These are phyloP conservation scores for Cephaloascus fragrans DNA, from an alignment of 805 yeast species.

Conservation along the genomic window DNA sequence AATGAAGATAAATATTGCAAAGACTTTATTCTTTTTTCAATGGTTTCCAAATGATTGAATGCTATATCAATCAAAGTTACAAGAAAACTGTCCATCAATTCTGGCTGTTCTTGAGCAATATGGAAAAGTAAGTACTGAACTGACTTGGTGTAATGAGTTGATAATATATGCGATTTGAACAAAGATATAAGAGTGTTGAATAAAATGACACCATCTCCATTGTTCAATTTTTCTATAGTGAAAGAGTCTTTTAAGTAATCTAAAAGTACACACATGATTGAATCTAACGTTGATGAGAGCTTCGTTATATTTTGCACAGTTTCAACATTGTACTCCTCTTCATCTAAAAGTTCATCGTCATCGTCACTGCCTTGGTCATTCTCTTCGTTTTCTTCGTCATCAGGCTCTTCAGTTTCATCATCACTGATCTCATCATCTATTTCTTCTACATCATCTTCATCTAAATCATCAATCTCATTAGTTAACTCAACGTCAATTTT, in stretches of 20 bases:
- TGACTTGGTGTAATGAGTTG: constrained; percentile 86
- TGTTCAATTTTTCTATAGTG: constrained; percentile 37
- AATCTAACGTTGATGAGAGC: constrained; percentile 63
- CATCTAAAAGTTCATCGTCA: constrained; percentile 19
- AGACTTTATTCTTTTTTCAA: constrained; percentile 76
- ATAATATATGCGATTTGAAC: constrained; percentile 74
- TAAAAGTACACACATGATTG: constrained; percentile 51
- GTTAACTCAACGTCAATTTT: constrained; percentile 85
- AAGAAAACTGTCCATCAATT: constrained; percentile 75
- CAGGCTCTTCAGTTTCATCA: constrained; percentile 14
- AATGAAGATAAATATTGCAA: constrained; percentile 88
- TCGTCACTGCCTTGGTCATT: constrained; percentile 19
- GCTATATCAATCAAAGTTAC: constrained; percentile 78
- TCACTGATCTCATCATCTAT: constrained; percentile 21
- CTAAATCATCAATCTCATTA: constrained; percentile 70
- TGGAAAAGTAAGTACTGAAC: constrained; percentile 80
- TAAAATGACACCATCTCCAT: constrained; percentile 56
- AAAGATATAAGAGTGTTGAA: constrained; percentile 68
- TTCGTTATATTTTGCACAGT: constrained; percentile 38
- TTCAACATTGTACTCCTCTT: constrained; percentile 36
- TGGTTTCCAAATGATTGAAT: constrained; percentile 55
- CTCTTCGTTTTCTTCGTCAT: constrained; percentile 19
- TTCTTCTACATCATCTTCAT: constrained; percentile 47
- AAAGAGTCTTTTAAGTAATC: constrained; percentile 37
- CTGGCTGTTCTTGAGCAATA: constrained; percentile 72